Evolutionary conservation across 2,329 filamentous ascomycete species (phyloP), one percentile per base, ranked within the genome.

Genomic region (Xylaria sp.): DNA sequence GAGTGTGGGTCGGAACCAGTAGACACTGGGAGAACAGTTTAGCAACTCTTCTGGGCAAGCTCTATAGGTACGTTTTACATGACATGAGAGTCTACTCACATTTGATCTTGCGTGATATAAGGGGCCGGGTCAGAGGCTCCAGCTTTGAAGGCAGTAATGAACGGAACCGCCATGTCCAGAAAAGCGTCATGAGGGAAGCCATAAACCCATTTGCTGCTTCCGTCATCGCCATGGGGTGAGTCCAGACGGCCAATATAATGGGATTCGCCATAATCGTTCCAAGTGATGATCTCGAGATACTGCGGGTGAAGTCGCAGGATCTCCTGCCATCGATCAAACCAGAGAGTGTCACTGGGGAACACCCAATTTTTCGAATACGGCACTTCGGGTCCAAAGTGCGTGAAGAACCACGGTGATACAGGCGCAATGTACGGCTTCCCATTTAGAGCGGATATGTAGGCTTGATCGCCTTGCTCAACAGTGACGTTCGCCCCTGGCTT

Each of bases 391-490:
- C 57, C 57, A 16, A 86, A 73, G 59, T 84, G 81, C 53, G 84
- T 85, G 70, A 79, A 85, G 70, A 85, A 85, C 81, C 81, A 84
- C 0, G 82, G 81, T 0, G 79, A 79, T n/a, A 83, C 77, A 1
- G 80, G 76, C 79, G 82, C 82, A 78, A 83, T 82, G 64, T 73
- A 76, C 0, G 69, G 62, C 34, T 64, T 65, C 16, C 54, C 61
- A 8, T 34, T 30, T 6, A 67, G 23, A 56, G 54, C 61, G 3
- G 50, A 9, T 1, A 54, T 16, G 52, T 66, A 67, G 2, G 61
- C 58, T 7, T 63, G 57, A 16, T 67, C 65, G 13, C 60, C 60
- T 37, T 61, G 52, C 42, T 71, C 69, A 46, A 82, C 78, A 1
- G 74, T 75, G 1, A 80, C 70, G 52, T 70, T 73, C 2, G 67